Conservation (phyloP, 1,139 yeast species). For the Blastobotrys raffinosifermentans region DNA sequence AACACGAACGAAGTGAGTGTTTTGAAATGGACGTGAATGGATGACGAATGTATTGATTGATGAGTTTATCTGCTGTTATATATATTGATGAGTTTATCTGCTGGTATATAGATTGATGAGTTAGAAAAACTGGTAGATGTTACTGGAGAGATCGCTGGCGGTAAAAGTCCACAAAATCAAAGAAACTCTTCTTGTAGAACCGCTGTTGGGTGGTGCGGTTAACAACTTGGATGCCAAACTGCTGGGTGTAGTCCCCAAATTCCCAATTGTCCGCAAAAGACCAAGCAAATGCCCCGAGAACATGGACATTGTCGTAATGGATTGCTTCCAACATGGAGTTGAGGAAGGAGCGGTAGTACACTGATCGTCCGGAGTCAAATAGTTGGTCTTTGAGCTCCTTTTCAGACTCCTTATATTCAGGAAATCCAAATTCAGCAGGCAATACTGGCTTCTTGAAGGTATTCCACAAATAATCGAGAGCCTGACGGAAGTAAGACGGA, state of each 20-base stretch:
- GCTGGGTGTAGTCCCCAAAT: constrained; percentile 2
- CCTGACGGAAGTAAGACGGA: neutral
- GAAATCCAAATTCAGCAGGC: constrained; percentile 1
- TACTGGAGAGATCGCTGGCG: constrained; percentile 3
- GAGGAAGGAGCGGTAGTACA: constrained; percentile 2
- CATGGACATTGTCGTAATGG: constrained; percentile 1
- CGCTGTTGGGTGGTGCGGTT: constrained; percentile 1
- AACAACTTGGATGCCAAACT: constrained; percentile 1
- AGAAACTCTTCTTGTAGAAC: neutral
- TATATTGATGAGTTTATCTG: too few species aligned
- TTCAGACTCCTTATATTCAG: neutral
- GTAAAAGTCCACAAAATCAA: constrained; percentile 1
- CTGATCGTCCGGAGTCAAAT: constrained; percentile 1
- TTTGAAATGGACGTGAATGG: too few species aligned
- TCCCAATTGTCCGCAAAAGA: constrained; percentile 2
- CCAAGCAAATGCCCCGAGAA: neutral
- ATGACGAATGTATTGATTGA: too few species aligned
- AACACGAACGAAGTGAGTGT: too few species aligned
- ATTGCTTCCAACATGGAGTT: neutral
- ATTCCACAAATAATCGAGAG: constrained; percentile 1
- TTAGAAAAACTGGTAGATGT: too few species aligned
- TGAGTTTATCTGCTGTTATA: too few species aligned
- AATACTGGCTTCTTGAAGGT: constrained; percentile 1
- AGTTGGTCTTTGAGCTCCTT: constrained; percentile 1
- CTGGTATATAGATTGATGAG: too few species aligned